Conservation (phyloP, 2,329 filamentous ascomycete genomes). For the Aspergillus brasiliensis region DNA sequence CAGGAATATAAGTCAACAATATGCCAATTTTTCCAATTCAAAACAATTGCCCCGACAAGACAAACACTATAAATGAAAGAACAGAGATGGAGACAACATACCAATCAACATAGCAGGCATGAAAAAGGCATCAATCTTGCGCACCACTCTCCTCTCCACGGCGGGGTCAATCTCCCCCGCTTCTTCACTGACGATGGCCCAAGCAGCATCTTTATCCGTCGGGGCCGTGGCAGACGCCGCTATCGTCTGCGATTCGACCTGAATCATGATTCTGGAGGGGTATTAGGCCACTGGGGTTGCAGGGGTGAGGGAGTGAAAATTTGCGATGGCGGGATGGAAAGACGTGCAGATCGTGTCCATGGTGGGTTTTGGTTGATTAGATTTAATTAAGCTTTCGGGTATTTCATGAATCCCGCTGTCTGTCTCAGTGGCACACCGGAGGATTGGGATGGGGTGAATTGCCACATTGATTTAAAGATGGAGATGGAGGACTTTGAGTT, state of each 20-base stretch:
- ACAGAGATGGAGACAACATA: slow-evolving; percentile 11
- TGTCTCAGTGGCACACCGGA: too few species aligned
- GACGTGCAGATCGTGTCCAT: not conserved
- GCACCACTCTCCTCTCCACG: slow-evolving; percentile 9
- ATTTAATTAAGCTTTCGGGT: too few species aligned
- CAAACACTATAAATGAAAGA: not conserved
- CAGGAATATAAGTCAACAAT: not conserved
- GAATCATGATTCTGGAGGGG: not conserved
- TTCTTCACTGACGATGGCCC: slow-evolving; percentile 13
- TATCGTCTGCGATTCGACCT: not conserved
- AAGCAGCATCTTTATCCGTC: not conserved
- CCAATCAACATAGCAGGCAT: slow-evolving; percentile 60
- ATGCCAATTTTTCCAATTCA: not conserved
- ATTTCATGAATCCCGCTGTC: too few species aligned
- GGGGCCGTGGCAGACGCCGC: not conserved
- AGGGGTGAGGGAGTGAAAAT: not conserved
- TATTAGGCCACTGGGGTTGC: not conserved
- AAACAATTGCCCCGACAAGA: not conserved
- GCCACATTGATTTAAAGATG: too few species aligned
- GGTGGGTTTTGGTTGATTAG: too few species aligned
- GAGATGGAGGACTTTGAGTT: too few species aligned
- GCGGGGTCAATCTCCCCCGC: slow-evolving; percentile 14
- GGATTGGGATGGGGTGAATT: too few species aligned
- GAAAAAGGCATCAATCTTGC: slow-evolving; percentile 16
- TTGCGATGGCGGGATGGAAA: not conserved